Evolutionary conservation across 495 filamentous ascomycete genomes (phyloP).

Genomic region (Aspergillus ellipticus): DNA sequence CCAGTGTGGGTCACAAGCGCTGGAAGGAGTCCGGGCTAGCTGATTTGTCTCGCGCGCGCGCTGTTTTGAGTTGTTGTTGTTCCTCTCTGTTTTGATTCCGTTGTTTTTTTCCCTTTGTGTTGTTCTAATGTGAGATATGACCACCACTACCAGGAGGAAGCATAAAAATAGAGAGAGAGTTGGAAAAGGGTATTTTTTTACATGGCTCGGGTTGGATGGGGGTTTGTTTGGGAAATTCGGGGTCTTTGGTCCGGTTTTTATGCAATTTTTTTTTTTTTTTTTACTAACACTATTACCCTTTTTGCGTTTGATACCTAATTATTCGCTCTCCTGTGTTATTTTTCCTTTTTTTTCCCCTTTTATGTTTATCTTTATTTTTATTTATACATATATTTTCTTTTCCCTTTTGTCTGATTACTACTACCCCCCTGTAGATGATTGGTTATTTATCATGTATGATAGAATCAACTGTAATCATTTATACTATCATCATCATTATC

Average conservation of each 20-base stretch:
- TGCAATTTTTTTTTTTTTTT: conserved; percentile 1
- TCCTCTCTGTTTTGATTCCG: conserved; percentile 13
- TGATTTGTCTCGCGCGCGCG: conserved; percentile 15
- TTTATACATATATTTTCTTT: no score
- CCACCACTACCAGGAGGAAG: conserved; percentile 13
- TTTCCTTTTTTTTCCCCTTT: conserved; percentile 1
- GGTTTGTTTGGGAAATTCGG: conserved; percentile 8
- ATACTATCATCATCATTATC: conserved; percentile 1
- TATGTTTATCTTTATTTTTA: background rate
- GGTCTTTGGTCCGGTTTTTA: conserved; percentile 2
- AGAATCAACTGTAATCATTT: conserved; percentile 7
- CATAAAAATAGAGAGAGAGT: conserved; percentile 14
- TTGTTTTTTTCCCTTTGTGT: conserved; percentile 14
- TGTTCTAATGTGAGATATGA: conserved; percentile 21
- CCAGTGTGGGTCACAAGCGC: conserved; percentile 23
- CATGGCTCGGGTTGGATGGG: conserved; percentile 9
- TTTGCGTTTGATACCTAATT: background rate
- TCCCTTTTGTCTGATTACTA: background rate
- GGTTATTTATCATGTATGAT: conserved; percentile 10
- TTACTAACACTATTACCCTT: background rate
- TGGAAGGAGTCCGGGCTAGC: conserved; percentile 35
- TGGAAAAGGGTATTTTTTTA: conserved; percentile 7
- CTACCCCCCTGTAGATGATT: conserved; percentile 10
- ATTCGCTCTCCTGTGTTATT: no score
- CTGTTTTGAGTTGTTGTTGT: background rate